phyloP scores from a whole-genome alignment of 495 filamentous ascomycete genomes.

The Staphylotrichum longicolle region DNA sequence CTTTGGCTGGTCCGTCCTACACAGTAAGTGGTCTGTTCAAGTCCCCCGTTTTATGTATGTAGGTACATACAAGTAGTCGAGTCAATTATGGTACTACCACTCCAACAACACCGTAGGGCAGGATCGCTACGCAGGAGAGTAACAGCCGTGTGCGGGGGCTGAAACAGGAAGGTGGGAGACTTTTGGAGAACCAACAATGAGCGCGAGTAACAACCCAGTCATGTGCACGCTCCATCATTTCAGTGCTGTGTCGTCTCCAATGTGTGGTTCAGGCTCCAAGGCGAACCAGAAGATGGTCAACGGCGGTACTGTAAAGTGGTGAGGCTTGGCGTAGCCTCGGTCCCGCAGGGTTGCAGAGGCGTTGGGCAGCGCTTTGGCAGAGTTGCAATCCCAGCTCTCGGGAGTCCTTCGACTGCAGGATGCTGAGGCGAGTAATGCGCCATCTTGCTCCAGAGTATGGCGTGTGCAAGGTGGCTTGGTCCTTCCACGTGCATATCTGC shows the following conservation, averaged over 20 bases:
- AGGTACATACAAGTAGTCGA: not conserved
- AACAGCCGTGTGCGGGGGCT: constrained; percentile 3
- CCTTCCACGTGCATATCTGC: not conserved
- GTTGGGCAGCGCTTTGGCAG: not conserved
- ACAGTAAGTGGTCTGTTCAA: too few relatives aligned
- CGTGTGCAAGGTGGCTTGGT: not conserved
- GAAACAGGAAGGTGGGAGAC: constrained; percentile 17
- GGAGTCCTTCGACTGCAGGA: too few relatives aligned
- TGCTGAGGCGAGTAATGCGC: too few relatives aligned
- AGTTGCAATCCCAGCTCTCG: too few relatives aligned
- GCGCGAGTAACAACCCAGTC: not conserved
- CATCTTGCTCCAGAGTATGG: too few relatives aligned
- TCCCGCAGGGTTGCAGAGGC: constrained; percentile 7
- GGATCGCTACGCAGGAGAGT: not conserved
- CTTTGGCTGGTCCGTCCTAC: too few relatives aligned
- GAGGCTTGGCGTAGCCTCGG: not conserved
- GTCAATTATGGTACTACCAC: not conserved
- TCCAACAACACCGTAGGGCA: not conserved
- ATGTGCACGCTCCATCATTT: not conserved
- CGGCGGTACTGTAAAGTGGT: not conserved
- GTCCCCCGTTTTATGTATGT: too few relatives aligned
- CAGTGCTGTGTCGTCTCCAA: not conserved
- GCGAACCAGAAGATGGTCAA: constrained; percentile 6
- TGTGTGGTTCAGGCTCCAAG: constrained; percentile 5
- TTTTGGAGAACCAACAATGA: not conserved